phyloP scores from a whole-genome alignment of 208 protist genomes.

The Trypanosoma scelopori region DNA sequence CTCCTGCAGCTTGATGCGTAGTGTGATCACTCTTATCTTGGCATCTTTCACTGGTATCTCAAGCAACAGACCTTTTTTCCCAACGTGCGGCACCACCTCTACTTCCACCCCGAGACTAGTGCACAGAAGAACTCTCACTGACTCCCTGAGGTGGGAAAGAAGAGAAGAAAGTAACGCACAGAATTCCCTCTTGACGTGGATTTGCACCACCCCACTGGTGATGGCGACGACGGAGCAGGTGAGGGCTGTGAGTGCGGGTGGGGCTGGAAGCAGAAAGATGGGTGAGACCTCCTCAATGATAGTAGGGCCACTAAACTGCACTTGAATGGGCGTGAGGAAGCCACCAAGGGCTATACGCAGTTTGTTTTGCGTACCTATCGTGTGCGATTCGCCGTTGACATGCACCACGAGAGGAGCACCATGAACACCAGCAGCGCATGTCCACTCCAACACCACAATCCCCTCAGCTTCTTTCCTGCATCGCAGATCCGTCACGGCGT shows the following conservation, averaged over 20 bases:
- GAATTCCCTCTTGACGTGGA: constrained; percentile 2
- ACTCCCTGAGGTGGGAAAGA: neutral
- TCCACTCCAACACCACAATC: constrained; percentile 15
- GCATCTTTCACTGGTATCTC: neutral
- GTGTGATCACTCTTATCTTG: neutral
- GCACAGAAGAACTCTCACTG: constrained; percentile 4
- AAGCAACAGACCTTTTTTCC: constrained; percentile 1
- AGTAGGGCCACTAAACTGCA: constrained; percentile 21
- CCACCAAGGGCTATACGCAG: neutral
- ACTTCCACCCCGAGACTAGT: neutral
- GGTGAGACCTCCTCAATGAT: constrained; percentile 23
- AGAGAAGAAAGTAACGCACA: neutral
- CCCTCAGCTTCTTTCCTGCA: neutral
- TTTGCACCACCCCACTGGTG: neutral
- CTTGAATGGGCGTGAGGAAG: neutral
- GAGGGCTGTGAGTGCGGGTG: constrained; percentile 1
- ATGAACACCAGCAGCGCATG: constrained; percentile 6
- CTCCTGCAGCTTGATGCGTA: constrained; percentile 11
- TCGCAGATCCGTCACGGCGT: constrained; percentile 23
- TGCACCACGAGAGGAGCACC: neutral
- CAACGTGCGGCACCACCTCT: neutral
- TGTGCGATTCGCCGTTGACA: neutral
- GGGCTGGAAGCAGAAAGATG: constrained; percentile 23
- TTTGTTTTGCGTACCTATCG: neutral
- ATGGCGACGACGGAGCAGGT: constrained; percentile 5